Evolutionary conservation across 2,329 filamentous ascomycete species (phyloP).

Genomic region (Aspergillus puulaauensis): DNA sequence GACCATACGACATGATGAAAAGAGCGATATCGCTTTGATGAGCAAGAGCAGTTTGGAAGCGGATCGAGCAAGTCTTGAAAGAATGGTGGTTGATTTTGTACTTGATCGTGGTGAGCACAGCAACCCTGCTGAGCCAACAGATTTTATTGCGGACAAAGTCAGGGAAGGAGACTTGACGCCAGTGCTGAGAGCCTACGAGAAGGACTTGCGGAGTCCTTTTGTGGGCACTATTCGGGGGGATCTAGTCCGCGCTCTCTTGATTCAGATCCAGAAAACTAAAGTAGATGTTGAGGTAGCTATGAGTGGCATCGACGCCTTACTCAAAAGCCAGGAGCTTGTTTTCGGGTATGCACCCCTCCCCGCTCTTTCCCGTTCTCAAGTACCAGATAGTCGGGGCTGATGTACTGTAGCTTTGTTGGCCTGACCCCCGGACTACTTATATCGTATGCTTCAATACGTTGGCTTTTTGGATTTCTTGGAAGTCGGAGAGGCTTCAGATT

Average conservation of each 20-base stretch:
- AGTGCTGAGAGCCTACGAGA: conserved; percentile 86
- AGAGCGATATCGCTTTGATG: conserved; percentile 94
- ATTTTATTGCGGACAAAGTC: conserved; percentile 74
- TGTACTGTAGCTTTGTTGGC: conserved; percentile 70
- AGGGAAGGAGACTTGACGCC: conserved; percentile 90
- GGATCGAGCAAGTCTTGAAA: conserved; percentile 86
- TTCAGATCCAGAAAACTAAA: conserved; percentile 98
- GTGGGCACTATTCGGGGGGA: conserved; percentile 81
- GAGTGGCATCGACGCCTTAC: conserved; percentile 87
- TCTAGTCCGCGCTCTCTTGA: conserved; percentile 82
- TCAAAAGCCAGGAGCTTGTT: conserved; percentile 94
- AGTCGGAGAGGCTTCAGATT: conserved; percentile 67
- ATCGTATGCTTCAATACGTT: conserved; percentile 70
- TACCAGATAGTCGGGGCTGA: conserved; percentile 10
- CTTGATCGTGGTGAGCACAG: conserved; percentile 68
- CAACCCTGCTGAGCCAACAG: conserved; percentile 50
- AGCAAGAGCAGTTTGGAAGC: conserved; percentile 87
- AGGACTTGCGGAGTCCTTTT: conserved; percentile 79
- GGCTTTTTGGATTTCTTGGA: conserved; percentile 68
- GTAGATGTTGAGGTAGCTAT: conserved; percentile 96
- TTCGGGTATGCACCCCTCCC: conserved; percentile 59
- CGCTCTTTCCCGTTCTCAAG: not conserved
- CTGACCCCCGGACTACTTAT: conserved; percentile 92
- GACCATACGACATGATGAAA: conserved; percentile 89
- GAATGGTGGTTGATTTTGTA: conserved; percentile 98